Base-by-base conservation (phyloP, 768 basidiomycete genomes). In the Boletus pseudo-olivaceus region DNA sequence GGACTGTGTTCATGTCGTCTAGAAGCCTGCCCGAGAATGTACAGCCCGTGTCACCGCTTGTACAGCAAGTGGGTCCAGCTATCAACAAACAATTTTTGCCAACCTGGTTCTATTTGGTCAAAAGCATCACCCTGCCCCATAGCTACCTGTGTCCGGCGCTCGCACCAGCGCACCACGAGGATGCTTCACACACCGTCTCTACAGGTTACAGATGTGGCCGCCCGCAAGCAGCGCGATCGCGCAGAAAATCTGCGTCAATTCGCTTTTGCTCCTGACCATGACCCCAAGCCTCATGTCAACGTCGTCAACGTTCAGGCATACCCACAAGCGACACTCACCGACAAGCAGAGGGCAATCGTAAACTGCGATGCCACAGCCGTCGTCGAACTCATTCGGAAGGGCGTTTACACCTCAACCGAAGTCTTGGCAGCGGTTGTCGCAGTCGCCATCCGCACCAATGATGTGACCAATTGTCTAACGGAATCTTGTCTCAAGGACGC, bases 401-500 rank as follows among this genome's bases (percentile, higher is more conserved):
- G 58, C 15, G 47, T 59, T 33, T 64, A 65, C 50, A 65, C 67
- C 37, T 54, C 67, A 30, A 57, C 61, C 37, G 51, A 70, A 33
- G 65, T 65, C 33, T 55, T 70, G 47, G 59, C 32, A 23, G 69
- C 71, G 54, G 47, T 57, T n/a, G 59, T 69, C 56, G 66, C 51
- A 29, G 65, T 59, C 35, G 67, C 69, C 1, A 49, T 67, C 48
- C 61, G 60, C 7, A 59, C 69, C n/a, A 72, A 70, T 47, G 60
- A 71, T 33, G 53, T 63, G 50, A 78, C 78, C 7, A 80, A 80
- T 57, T 83, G 82, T 60, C 65, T 83, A 20, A 80, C 81, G 15
- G 82, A 85, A 55, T 78, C 84, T 46, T 83, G 82, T 56, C 72
- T 83, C 55, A 76, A 80, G 20, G 73, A 78, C n/a, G 80, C 75